Base-by-base conservation (phyloP, 768 basidiomycete species). In the Galerina sulciceps region DNA sequence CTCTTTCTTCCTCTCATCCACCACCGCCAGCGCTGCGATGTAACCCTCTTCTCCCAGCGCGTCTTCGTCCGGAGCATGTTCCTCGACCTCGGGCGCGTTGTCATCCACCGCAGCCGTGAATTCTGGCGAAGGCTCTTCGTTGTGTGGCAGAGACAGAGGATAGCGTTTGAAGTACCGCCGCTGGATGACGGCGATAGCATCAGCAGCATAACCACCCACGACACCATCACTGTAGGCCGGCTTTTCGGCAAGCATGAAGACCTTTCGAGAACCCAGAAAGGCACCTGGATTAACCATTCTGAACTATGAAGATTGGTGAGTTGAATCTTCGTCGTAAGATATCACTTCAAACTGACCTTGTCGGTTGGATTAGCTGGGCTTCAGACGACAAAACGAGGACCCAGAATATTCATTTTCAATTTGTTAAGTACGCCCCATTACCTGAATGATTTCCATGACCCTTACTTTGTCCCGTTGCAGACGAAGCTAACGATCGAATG, bases 131-230 rank as follows among this genome's bases (percentile, higher is more conserved):
- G 51, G 51, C 34, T 53, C 51, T 17, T 58, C 34, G 11, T 58
- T 42, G 41, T 53, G 50, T 22, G 57, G 50, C 44, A 43, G 38
- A 26, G 53, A 51, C 23, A 53, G 34, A 22, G 57, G 57, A 43
- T 10, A 53, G 15, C 43, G 31, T 34, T 59, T 53, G 45, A 59
- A 59, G 40, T 53, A 59, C 35, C 17, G 41, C 10, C 51, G 36
- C 42, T 59, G 51, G 41, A 59, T 59, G 57, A 18, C 51, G 17
- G 43, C 34, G 36, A 59, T 10, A 26, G 48, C 22, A 26, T 49
- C 48, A 9, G 10, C n/a, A 14, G 31, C 35, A 13, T 49, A 49
- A 14, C 48, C 48, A 1, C 48, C 48, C 3, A 15, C 18, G 35
- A 49, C 43, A 10, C 18, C 43, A 6, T 45, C 43, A 18, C 18